phyloP scores from a whole-genome alignment of 306 rosid genomes.

The Cucumis hystrix region DNA sequence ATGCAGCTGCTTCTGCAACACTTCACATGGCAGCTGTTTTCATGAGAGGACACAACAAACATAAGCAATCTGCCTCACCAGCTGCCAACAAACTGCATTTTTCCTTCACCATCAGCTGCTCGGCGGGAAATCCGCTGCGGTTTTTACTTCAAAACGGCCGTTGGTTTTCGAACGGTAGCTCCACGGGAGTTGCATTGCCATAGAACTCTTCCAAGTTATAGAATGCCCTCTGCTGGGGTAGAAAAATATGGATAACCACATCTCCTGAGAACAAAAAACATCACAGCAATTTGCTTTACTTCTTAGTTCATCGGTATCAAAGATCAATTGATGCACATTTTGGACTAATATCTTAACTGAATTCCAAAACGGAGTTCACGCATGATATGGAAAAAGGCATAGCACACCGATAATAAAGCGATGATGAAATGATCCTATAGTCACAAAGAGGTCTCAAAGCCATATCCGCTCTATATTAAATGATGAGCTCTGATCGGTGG shows the following conservation, averaged over 20 bases:
- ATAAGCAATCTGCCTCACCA: neutral
- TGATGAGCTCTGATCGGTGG: neutral
- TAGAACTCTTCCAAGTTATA: constrained; percentile 95
- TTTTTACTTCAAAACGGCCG: constrained; percentile 39
- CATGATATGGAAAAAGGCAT: neutral
- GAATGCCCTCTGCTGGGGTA: constrained; percentile 72
- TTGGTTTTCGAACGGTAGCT: constrained; percentile 71
- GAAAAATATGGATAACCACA: constrained; percentile 82
- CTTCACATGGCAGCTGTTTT: neutral
- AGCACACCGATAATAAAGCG: neutral
- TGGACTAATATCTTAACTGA: neutral
- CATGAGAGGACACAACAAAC: constrained; percentile 1
- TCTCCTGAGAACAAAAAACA: constrained; percentile 50
- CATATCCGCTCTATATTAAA: neutral
- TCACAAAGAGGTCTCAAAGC: neutral
- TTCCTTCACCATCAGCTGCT: neutral
- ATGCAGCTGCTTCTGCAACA: constrained; percentile 5
- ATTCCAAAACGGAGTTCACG: neutral
- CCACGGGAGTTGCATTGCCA: constrained; percentile 61
- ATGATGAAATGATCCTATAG: neutral
- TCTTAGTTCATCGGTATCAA: neutral
- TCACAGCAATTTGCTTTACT: neutral
- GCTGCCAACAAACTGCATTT: neutral
- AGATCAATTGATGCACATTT: neutral
- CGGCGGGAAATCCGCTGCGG: neutral